Evolutionary conservation across 306 rosid species (phyloP).

Genomic region (Begonia loranthoides): DNA sequence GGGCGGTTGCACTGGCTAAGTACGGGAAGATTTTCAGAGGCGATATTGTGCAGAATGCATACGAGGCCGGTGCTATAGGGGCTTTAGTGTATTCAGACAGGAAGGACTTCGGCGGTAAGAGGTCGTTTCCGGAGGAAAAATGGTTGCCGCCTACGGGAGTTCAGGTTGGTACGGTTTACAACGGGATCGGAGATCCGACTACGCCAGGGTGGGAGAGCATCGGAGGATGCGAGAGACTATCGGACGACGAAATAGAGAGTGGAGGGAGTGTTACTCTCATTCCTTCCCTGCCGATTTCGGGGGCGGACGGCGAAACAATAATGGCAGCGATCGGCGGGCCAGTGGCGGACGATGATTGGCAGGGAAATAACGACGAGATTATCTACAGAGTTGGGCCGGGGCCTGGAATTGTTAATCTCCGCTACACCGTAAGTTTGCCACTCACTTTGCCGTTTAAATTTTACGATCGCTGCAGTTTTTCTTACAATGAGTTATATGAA

Average conservation of each 20-base stretch:
- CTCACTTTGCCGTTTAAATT: too few species aligned
- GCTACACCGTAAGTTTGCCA: constrained; percentile 25
- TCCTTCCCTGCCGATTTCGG: constrained; percentile 60
- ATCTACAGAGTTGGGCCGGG: constrained; percentile 57
- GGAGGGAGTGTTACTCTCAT: constrained; percentile 43
- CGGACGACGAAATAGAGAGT: constrained; percentile 30
- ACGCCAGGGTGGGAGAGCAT: constrained; percentile 67
- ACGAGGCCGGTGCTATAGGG: constrained; percentile 47
- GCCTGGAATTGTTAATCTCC: constrained; percentile 58
- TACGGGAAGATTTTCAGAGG: constrained; percentile 53
- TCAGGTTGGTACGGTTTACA: constrained; percentile 48
- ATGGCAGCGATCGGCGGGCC: constrained; percentile 41
- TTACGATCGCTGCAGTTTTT: too few species aligned
- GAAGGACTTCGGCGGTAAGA: constrained; percentile 34
- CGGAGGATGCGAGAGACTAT: constrained; percentile 43
- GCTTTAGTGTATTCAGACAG: constrained; percentile 43
- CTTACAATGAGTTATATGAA: too few species aligned
- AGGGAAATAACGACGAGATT: constrained; percentile 43
- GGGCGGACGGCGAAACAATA: constrained; percentile 42
- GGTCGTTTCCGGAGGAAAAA: constrained; percentile 17
- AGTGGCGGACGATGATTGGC: constrained; percentile 59
- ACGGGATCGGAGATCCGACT: constrained; percentile 47
- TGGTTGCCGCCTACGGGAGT: constrained; percentile 82
- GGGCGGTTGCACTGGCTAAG: constrained; percentile 33
- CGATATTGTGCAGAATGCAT: constrained; percentile 37